phyloP scores from a whole-genome alignment of 225 moss, liverwort and hornwort species.

The Bryoerythrophyllum caledonicum region DNA sequence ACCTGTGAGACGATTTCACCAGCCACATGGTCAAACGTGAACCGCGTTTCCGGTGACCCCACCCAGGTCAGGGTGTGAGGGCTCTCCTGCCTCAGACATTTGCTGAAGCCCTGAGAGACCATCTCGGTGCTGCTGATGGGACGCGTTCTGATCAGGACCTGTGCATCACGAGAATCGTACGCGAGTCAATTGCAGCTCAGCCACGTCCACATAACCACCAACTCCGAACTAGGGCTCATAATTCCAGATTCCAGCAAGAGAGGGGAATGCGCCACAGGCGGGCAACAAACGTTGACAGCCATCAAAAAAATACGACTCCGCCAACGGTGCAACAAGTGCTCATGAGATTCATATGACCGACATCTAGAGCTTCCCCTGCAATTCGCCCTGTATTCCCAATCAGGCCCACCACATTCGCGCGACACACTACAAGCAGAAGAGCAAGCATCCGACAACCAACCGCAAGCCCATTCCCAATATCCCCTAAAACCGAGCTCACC shows the following conservation, averaged over 20 bases:
- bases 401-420: not conserved
- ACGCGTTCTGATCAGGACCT: constrained; percentile 58
- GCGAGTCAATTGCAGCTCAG: not conserved
- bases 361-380: not conserved
- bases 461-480: not conserved
- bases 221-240: not conserved
- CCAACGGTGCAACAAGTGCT: not conserved
- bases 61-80: constrained; percentile 49
- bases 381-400: not conserved
- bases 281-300: not conserved
- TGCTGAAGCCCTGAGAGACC: constrained; percentile 53
- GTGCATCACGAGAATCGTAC: not conserved
- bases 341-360: not conserved
- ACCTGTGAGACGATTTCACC: constrained; percentile 59
- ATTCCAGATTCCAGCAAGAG: not conserved
- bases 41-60: constrained; percentile 61
- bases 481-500: constrained; percentile 22
- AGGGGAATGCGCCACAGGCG: not conserved
- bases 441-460: not conserved
- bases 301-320: not conserved
- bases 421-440: not conserved
- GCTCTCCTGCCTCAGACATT: constrained; percentile 57
- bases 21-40: constrained; percentile 69
- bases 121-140: constrained; percentile 50
- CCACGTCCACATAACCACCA: not conserved